Evolutionary conservation across 2,329 filamentous ascomycete genomes (phyloP).

Genomic region (Cucurbitaria berberidis): DNA sequence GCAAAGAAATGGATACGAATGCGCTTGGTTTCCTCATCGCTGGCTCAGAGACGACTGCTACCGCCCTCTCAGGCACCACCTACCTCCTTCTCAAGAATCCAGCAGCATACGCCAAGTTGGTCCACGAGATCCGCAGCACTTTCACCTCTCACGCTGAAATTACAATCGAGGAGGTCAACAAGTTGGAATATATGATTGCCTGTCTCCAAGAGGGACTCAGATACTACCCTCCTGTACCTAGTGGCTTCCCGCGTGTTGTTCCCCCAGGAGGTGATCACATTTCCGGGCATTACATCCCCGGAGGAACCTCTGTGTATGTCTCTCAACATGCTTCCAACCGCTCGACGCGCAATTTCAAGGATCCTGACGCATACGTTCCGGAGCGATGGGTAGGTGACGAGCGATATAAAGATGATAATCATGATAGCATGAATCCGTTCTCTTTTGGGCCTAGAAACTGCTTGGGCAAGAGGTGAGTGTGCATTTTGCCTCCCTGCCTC

Average conservation of each 20-base stretch:
- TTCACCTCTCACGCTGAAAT: slow-evolving; percentile 30
- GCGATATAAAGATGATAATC: slow-evolving; percentile 42
- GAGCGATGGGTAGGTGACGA: slow-evolving; percentile 49
- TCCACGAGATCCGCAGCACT: slow-evolving; percentile 27
- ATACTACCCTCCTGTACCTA: slow-evolving; percentile 38
- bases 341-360: slow-evolving; percentile 32
- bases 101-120: slow-evolving; percentile 22
- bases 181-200: slow-evolving; percentile 37
- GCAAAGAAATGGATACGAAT: slow-evolving; percentile 46
- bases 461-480: slow-evolving; percentile 43
- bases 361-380: slow-evolving; percentile 34
- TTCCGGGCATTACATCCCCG: slow-evolving; percentile 36
- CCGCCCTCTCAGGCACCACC: slow-evolving; percentile 50
- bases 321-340: slow-evolving; percentile 42
- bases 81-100: slow-evolving; percentile 48
- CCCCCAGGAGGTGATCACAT: slow-evolving; percentile 31
- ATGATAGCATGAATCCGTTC: slow-evolving; percentile 37
- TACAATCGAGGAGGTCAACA: slow-evolving; percentile 32
- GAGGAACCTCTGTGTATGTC: slow-evolving; percentile 33
- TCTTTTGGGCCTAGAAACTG: slow-evolving; percentile 38
- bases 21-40: slow-evolving; percentile 46
- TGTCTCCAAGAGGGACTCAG: slow-evolving; percentile 34
- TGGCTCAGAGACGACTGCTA: slow-evolving; percentile 57
- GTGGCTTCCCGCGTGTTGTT: slow-evolving; percentile 37
- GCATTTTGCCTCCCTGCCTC: background rate